Evolutionary conservation across 2,329 filamentous ascomycete species (phyloP), one percentile per base, ranked within the genome.

Genomic region (Fusarium subglutinans): DNA sequence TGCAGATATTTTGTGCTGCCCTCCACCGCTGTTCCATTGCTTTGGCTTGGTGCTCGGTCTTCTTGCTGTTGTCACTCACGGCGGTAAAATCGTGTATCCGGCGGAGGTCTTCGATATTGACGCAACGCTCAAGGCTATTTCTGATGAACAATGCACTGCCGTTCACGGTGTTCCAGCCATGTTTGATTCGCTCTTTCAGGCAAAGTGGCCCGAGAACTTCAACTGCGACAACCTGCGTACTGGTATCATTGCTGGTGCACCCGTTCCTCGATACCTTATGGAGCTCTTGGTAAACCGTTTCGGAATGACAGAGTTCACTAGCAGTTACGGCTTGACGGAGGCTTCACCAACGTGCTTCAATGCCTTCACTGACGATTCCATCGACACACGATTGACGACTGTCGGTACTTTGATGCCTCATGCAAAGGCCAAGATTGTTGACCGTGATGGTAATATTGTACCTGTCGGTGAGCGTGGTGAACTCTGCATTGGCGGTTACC

Each of bases 11-110:
- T 86, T 96, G 17, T 96, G 93, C 84, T 96, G 94, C 80, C 93
- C 93, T 7, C 93, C 94, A 1, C 94, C 94, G 0, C 87, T 96
- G 8, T 96, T 96, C 85, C 94, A 96, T 84, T 96, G 93, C 84
- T 96, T 96, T 79, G 93, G 93, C 4, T 88, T 96, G 13, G 93
- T 95, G 2, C 88, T 95, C 7, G 93, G 93, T 14, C 86, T 95
- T 50, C 87, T 95, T 63, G 91, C 92, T 4, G 87, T 90, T 48
- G 83, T 95, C 59, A 94, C 92, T 1, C 93, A 95, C 80, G 93
- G 93, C 53, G 90, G 89, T 44, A 93, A 92, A 81, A 91, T 95
- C 57, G 90, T 96, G 15, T 94, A 94, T 78, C 93, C 94, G 1
- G 88, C 89, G 72, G 92, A 94, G 77, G 90, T 91, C 0, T 96